phyloP scores from a whole-genome alignment of 2,329 filamentous ascomycete species.

The Metarhizium robertsii region DNA sequence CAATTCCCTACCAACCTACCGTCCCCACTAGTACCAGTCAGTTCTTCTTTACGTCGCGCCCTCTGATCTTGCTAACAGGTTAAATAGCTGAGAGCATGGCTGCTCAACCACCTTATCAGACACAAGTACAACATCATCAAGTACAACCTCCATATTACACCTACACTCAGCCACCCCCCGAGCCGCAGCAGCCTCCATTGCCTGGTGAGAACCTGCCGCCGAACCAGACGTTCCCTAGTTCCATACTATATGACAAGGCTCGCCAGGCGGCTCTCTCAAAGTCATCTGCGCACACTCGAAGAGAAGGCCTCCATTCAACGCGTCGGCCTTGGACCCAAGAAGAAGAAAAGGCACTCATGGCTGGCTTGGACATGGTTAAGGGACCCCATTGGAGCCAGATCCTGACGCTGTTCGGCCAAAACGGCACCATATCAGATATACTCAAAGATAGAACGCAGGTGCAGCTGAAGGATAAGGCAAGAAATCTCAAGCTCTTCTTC shows the following conservation, averaged over 20 bases:
- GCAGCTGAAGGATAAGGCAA: constrained; percentile 84
- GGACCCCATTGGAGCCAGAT: constrained; percentile 94
- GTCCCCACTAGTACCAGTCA: constrained; percentile 29
- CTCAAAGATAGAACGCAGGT: constrained; percentile 85
- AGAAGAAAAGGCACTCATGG: constrained; percentile 84
- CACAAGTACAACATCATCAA: constrained; percentile 28
- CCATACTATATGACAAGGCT: constrained; percentile 48
- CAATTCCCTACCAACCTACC: constrained; percentile 32
- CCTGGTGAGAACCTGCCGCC: constrained; percentile 38
- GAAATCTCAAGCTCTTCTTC: constrained; percentile 86
- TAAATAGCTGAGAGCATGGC: constrained; percentile 21
- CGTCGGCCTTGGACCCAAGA: constrained; percentile 80
- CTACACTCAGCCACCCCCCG: constrained; percentile 26
- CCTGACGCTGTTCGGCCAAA: constrained; percentile 69
- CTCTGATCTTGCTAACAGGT: constrained; percentile 1
- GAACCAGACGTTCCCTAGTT: constrained; percentile 45
- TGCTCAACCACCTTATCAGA: constrained; percentile 26
- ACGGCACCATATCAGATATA: constrained; percentile 71
- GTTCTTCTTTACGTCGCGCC: constrained; percentile 6
- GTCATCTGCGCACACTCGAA: constrained; percentile 42
- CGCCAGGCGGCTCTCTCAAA: constrained; percentile 50
- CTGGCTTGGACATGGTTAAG: constrained; percentile 78
- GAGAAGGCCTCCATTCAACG: constrained; percentile 50
- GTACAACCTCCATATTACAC: constrained; percentile 26
- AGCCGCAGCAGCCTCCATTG: constrained; percentile 18